Evolutionary conservation across 2,329 filamentous ascomycete genomes (phyloP), one percentile per base, ranked within the genome.

Genomic region (Didymella segeticola): DNA sequence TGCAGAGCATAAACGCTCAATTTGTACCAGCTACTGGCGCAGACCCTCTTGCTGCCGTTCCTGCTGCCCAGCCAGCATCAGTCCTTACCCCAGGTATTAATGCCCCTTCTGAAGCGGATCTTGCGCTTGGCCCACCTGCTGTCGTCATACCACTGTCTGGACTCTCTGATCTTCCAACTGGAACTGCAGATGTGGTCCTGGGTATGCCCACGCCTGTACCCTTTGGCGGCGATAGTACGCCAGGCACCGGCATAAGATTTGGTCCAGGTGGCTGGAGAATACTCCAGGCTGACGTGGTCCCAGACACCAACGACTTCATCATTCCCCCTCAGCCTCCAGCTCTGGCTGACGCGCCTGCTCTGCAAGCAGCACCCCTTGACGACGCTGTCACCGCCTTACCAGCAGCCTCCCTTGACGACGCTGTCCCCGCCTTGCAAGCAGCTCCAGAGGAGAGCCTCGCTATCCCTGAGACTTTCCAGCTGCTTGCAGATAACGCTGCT

Each of bases 1-100:
- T 55, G 46, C 52, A 34, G 19, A 31, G 33, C 43, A 34, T 55
- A 27, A 41, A 55, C n/a, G 52, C 52, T 22, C 52, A 55, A 23
- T 4, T 42, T 27, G 27, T 25, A 41, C 37, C 49, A 19, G 30
- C 37, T 33, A 2, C 20, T n/a, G 42, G n/a, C 27, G 29, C 43
- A 46, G 29, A 19, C 3, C 19, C n/a, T 14, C 23, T 23, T 22
- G 6, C 27, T 30, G 36, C 26, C 12, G 34, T 5, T 4, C 26
- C 34, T 17, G 27, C 20, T 41, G 45, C 9, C 11, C 27, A 34
- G 30, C 15, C n/a, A 27, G 47, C 47, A 26, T 31, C 47, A 30
- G 19, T 50, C 31, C 19, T 50, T 42, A 47, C 27, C 23, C 34
- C 45, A 45, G 47, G 52, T 42, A 45, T 45, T 42, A 19, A 46